phyloP scores from a whole-genome alignment of 2,329 filamentous ascomycete genomes.

The Colletotrichum sp. region DNA sequence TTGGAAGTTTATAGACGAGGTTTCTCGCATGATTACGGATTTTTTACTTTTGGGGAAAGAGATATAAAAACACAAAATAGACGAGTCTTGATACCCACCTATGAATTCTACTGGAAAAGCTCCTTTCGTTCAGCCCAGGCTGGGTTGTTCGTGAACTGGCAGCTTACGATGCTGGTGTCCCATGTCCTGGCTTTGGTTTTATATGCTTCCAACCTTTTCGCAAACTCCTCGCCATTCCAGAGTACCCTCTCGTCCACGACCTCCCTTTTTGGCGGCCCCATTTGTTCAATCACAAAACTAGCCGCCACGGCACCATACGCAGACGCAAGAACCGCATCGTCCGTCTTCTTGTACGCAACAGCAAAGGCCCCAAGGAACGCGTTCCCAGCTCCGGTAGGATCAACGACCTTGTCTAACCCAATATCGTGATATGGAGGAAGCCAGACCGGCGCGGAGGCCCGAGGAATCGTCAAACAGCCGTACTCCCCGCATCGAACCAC shows the following conservation, averaged over 20 bases:
- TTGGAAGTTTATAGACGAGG: background rate
- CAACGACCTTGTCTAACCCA: background rate
- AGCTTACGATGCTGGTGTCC: background rate
- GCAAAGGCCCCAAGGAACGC: conserved; percentile 6
- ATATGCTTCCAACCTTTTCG: background rate
- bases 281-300: conserved; percentile 11
- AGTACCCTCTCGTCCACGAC: background rate
- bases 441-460: background rate
- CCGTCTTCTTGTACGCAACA: background rate
- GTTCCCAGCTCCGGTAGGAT: background rate
- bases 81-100: conserved; percentile 4
- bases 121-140: background rate
- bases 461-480: background rate
- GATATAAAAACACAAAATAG: background rate
- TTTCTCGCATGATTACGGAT: background rate
- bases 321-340: background rate
- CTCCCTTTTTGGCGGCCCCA: background rate
- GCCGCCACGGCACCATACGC: conserved; percentile 10
- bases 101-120: background rate
- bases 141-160: background rate
- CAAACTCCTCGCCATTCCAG: conserved; percentile 15
- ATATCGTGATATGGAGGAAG: background rate
- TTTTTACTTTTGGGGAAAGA: background rate
- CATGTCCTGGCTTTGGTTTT: background rate
- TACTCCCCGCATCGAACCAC: background rate